Percentiles rank a stretch among this genome's conserved stretches.
These are phyloP conservation scores for Botryosphaeria dothidea DNA, from an alignment of 2,329 filamentous ascomycete genomes.

Conservation along the genomic window DNA sequence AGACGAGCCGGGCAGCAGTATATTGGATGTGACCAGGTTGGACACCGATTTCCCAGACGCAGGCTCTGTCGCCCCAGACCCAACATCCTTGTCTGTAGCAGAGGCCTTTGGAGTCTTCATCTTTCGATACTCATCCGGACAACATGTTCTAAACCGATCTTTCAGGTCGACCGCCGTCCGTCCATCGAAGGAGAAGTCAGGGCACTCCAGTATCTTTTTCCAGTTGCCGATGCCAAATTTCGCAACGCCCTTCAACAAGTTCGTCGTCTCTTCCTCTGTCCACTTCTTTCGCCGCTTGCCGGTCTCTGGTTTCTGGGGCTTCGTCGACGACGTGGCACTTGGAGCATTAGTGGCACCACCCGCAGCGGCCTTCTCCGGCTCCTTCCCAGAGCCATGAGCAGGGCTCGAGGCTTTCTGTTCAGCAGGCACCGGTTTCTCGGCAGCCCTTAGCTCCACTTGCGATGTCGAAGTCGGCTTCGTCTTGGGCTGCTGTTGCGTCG, in stretches of 20 bases:
- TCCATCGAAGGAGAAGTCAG: constrained; percentile 58
- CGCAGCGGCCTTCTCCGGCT: background rate
- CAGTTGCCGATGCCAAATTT: constrained; percentile 65
- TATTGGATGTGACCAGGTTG: background rate
- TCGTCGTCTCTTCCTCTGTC: constrained; percentile 62
- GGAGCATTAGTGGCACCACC: background rate
- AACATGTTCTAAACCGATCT: constrained; percentile 60
- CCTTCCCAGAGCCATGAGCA: background rate
- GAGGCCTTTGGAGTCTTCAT: constrained; percentile 10
- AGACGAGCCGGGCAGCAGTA: background rate
- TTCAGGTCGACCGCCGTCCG: constrained; percentile 65
- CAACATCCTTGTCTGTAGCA: background rate
- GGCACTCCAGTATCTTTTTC: constrained; percentile 61
- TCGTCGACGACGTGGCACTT: background rate
- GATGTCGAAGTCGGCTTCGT: background rate
- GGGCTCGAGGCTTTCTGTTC: background rate
- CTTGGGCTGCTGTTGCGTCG: background rate
- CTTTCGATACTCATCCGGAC: constrained; percentile 49
- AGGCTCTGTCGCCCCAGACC: background rate
- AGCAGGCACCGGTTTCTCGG: background rate
- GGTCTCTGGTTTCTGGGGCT: background rate
- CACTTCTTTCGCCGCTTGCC: constrained; percentile 51
- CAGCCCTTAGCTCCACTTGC: background rate
- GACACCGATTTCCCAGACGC: background rate
- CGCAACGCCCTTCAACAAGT: constrained; percentile 59